These are phyloP conservation scores for Gossypium herbaceum DNA, from an alignment of 345 rosid species.

Conservation along the genomic window DNA sequence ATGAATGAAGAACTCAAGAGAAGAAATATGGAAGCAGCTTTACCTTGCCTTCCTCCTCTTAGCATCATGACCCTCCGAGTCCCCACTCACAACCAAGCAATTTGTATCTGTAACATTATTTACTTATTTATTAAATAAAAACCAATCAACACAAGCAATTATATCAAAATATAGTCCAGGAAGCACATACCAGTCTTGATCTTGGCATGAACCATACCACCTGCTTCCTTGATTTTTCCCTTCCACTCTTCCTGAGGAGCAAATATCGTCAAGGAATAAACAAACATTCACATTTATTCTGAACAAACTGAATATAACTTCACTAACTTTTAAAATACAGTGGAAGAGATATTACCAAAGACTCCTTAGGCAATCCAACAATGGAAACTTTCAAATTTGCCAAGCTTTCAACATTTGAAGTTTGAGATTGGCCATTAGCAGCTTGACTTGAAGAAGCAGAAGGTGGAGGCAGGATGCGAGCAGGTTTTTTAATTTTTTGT, in stretches of 20 bases:
- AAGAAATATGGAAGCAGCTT: conserved; percentile 17
- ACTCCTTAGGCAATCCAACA: conserved; percentile 56
- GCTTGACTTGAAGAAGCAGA: conserved; percentile 43
- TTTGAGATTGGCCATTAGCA: conserved; percentile 37
- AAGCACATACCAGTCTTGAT: conserved; percentile 61
- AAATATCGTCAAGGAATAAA: conserved; percentile 22
- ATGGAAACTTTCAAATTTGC: conserved; percentile 66
- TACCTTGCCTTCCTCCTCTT: conserved; percentile 88
- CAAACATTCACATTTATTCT: not conserved
- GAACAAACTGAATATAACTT: not conserved
- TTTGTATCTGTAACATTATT: conserved; percentile 59
- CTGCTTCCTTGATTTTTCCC: conserved; percentile 61
- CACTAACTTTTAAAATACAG: not conserved
- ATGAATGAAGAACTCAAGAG: conserved; percentile 8
- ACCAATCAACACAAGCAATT: not conserved
- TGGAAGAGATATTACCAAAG: conserved; percentile 37
- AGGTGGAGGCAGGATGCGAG: conserved; percentile 49
- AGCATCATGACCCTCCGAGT: conserved; percentile 44
- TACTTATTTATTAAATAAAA: conserved; percentile 13
- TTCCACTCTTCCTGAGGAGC: conserved; percentile 79
- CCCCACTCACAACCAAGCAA: conserved; percentile 76
- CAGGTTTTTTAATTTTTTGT: conserved; percentile 64
- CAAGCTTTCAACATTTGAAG: conserved; percentile 60
- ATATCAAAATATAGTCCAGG: conserved; percentile 7
- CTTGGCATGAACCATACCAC: conserved; percentile 68